These are phyloP conservation scores for Canna indica DNA, from an alignment of 176 grass and related monocot genomes.

Conservation along the genomic window DNA sequence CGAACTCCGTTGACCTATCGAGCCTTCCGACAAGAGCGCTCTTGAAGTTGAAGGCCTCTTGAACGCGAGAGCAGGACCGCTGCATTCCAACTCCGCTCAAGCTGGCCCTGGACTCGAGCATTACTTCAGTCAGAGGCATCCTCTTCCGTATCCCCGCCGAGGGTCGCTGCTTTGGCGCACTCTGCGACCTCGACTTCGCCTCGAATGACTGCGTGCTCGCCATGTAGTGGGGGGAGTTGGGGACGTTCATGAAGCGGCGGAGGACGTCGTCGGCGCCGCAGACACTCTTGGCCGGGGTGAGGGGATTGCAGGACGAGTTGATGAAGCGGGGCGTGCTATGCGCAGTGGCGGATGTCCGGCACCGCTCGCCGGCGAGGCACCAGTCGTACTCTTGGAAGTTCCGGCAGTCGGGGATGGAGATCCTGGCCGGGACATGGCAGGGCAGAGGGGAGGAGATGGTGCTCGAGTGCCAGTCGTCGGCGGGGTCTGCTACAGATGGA, in stretches of 20 bases:
- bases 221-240: constrained; percentile 68
- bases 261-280: constrained; percentile 25
- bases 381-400: constrained; percentile 47
- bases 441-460: constrained; percentile 44
- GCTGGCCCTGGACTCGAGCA: constrained; percentile 56
- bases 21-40: constrained; percentile 47
- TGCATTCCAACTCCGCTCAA: constrained; percentile 42
- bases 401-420: constrained; percentile 40
- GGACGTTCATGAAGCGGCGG: constrained; percentile 10
- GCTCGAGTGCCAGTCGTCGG: constrained; percentile 23
- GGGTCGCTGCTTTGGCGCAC: constrained; percentile 85
- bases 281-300: constrained; percentile 55
- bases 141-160: constrained; percentile 34
- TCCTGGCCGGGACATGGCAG: constrained; percentile 27
- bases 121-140: constrained; percentile 74
- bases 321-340: constrained; percentile 64
- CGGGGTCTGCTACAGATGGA: constrained; percentile 28
- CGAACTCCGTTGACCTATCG: constrained; percentile 28
- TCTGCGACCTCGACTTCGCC: constrained; percentile 78
- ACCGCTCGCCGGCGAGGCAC: constrained; percentile 38
- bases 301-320: constrained; percentile 13
- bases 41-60: constrained; percentile 81
- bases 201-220: constrained; percentile 80
- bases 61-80: constrained; percentile 31
- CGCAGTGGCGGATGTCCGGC: constrained; percentile 50